phyloP scores from a whole-genome alignment of 1,284 basidiomycete species.

The Polyporus tsugae region DNA sequence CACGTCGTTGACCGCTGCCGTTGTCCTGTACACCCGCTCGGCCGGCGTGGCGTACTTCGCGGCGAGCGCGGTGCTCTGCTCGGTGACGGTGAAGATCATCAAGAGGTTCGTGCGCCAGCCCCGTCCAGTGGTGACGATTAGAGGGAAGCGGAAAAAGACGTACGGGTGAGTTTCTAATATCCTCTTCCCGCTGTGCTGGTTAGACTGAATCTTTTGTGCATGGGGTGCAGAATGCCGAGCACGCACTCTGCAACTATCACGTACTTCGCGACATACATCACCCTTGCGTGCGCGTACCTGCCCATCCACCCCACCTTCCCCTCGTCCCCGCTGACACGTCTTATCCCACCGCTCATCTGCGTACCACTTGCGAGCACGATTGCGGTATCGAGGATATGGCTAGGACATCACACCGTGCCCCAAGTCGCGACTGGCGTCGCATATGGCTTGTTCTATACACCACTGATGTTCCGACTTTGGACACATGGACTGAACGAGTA shows the following conservation, averaged over 20 bases:
- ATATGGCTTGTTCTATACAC: slow-evolving; percentile 66
- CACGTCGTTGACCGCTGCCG: slow-evolving; percentile 61
- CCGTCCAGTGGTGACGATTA: slow-evolving; percentile 60
- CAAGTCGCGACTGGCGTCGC: slow-evolving; percentile 76
- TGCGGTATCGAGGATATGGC: slow-evolving; percentile 75
- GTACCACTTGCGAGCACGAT: slow-evolving; percentile 65
- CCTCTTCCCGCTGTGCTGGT: neutral
- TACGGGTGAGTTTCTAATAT: slow-evolving; percentile 62
- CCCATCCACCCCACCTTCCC: slow-evolving; percentile 58
- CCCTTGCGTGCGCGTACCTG: slow-evolving; percentile 63
- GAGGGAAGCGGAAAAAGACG: slow-evolving; percentile 53
- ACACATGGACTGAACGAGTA: slow-evolving; percentile 38
- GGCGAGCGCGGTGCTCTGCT: slow-evolving; percentile 69
- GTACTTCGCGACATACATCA: slow-evolving; percentile 75
- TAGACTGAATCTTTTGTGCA: slow-evolving; percentile 3
- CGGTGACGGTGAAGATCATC: slow-evolving; percentile 70
- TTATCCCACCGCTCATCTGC: slow-evolving; percentile 54
- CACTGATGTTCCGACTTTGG: slow-evolving; percentile 74
- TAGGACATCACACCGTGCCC: slow-evolving; percentile 83
- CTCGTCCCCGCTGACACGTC: slow-evolving; percentile 43
- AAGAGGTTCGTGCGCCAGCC: slow-evolving; percentile 77
- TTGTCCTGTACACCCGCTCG: slow-evolving; percentile 73
- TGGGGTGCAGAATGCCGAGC: slow-evolving; percentile 80
- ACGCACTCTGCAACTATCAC: slow-evolving; percentile 85
- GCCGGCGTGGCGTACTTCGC: slow-evolving; percentile 76